Conservation (phyloP, 2,329 filamentous ascomycete genomes). For the Calonectria fujianensis region DNA sequence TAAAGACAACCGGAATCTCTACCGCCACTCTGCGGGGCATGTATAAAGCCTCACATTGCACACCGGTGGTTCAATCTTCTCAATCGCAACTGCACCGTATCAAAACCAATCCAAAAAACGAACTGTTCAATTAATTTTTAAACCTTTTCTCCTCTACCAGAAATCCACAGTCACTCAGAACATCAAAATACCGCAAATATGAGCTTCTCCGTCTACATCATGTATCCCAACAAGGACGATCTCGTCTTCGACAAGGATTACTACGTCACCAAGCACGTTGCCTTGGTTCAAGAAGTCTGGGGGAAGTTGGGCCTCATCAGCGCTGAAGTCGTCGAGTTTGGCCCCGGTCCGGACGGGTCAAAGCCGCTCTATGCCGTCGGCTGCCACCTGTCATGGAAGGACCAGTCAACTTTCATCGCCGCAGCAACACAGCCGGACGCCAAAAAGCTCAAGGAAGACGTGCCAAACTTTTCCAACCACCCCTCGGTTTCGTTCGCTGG, state of each 20-base stretch:
- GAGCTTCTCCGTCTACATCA: slow-evolving; percentile 10
- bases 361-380: slow-evolving; percentile 2
- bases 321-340: slow-evolving; percentile 20
- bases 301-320: not conserved
- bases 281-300: not conserved
- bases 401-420: slow-evolving; percentile 2
- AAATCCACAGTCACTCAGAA: not conserved
- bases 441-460: slow-evolving; percentile 6
- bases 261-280: slow-evolving; percentile 1
- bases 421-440: slow-evolving; percentile 3
- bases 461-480: slow-evolving; percentile 21
- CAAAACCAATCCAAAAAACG: not conserved
- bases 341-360: not conserved
- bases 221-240: slow-evolving; percentile 17
- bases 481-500: slow-evolving; percentile 8
- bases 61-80: not conserved
- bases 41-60: slow-evolving; percentile 16
- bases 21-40: not conserved
- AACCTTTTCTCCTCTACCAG: not conserved
- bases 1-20: not conserved
- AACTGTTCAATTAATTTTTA: not conserved
- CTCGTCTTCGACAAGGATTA: slow-evolving; percentile 23
- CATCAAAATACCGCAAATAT: slow-evolving; percentile 17
- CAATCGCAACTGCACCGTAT: not conserved
- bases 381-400: slow-evolving; percentile 22